phyloP scores from a whole-genome alignment of 306 rosid genomes.

The Rosa persica region DNA sequence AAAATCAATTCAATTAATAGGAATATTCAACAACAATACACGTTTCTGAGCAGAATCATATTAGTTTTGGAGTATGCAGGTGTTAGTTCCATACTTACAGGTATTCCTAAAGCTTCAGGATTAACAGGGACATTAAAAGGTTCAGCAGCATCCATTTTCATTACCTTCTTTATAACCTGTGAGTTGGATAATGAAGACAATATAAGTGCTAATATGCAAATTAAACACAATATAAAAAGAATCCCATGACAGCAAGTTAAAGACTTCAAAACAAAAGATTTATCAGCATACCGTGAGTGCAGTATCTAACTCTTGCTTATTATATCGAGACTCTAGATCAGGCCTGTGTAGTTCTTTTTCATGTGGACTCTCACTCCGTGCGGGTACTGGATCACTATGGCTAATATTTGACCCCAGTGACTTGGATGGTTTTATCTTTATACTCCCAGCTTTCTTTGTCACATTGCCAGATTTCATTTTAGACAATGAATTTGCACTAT shows the following conservation, averaged over 20 bases:
- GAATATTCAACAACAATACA: neutral
- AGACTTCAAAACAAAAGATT: constrained; percentile 9
- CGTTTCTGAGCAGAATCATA: neutral
- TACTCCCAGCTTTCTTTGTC: constrained; percentile 64
- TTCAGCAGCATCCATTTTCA: constrained; percentile 98
- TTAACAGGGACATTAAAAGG: constrained; percentile 95
- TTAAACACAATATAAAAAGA: constrained; percentile 4
- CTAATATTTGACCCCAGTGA: constrained; percentile 35
- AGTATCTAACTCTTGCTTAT: constrained; percentile 71
- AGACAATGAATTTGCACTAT: constrained; percentile 74
- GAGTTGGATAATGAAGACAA: constrained; percentile 15
- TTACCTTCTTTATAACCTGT: constrained; percentile 83
- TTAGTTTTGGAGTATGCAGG: neutral
- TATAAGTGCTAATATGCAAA: constrained; percentile 7
- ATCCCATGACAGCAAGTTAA: neutral
- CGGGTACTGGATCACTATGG: no score
- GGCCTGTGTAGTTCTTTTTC: constrained; percentile 44
- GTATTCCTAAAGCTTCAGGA: constrained; percentile 93
- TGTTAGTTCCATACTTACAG: constrained; percentile 53
- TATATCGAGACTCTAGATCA: constrained; percentile 40
- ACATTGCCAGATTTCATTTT: constrained; percentile 23
- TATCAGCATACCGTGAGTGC: constrained; percentile 56
- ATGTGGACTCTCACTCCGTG: constrained; percentile 29
- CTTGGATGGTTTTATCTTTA: constrained; percentile 79
- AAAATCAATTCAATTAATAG: constrained; percentile 1